Base-by-base conservation (phyloP, 2,329 filamentous ascomycete species). In the Alternaria brassicicola region DNA sequence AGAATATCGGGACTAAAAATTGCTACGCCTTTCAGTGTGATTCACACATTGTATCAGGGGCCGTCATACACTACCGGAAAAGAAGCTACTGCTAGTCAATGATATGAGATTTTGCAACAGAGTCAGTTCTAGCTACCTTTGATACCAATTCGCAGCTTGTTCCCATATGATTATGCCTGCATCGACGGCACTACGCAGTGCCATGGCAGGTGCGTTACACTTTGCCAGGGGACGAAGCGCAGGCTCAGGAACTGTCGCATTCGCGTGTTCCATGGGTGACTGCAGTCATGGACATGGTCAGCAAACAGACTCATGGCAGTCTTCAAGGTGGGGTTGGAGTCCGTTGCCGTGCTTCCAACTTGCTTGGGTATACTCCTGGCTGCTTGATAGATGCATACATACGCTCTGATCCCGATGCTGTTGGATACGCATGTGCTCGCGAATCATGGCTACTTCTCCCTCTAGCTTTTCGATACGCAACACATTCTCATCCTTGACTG, bases 1-100 rank as follows among this genome's bases (percentile, higher is more conserved):
- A 81, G 46, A 84, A 84, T 2, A 84, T 77, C 0, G 82, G 82
- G 4, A 84, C 81, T 45, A 82, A 79, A 59, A 79, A 79, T 65
- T 84, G 78, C 78, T 81, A n/a, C 45, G 6, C 15, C 25, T 25
- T 8, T 61, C 36, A 65, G 39, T 17, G 7, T 53, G 13, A 10
- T 30, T n/a, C n/a, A 8, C 3, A 28, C 28, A 15, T 17, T 17
- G 5, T 6, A 7, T 19, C 9, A n/a, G 10, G 12, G 6, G 12
- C 36, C 19, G 13, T 9, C 61, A 33, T 70, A 73, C 72, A 52
- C 69, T 72, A 25, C 72, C 72, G 9, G 63, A 63, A 39, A 76
- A 76, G 59, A 76, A 75, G 33, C 70, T 70, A 42, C 4, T 3
- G n/a, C 52, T 39, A 57, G 57, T 64, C 38, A 61, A 17, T 35